These are phyloP conservation scores for Aquilaria sinensis DNA, from an alignment of 345 rosid species.

Conservation along the genomic window DNA sequence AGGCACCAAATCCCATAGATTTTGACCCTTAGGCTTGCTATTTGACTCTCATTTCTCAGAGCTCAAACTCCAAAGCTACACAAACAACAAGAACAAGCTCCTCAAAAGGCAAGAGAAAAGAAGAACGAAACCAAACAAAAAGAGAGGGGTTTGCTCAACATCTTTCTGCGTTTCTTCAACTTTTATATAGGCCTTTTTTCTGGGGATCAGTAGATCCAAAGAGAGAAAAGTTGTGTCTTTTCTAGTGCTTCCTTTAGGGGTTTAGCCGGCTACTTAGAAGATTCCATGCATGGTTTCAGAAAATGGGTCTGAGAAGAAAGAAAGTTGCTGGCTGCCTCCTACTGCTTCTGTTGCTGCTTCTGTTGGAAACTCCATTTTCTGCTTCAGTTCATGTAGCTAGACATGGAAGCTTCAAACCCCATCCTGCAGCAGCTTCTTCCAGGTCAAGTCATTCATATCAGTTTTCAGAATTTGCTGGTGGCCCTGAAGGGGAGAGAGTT, in stretches of 20 bases:
- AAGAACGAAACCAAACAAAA: neutral
- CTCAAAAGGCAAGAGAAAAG: neutral
- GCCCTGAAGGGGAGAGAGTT: constrained; percentile 1
- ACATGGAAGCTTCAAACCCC: constrained; percentile 11
- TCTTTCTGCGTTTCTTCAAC: neutral
- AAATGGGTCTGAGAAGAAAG: constrained; percentile 11
- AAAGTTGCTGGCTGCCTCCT: constrained; percentile 1
- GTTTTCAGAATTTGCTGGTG: neutral
- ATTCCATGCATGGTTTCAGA: constrained; percentile 13
- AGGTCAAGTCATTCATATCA: neutral
- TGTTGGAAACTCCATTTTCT: constrained; percentile 5
- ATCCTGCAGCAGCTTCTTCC: constrained; percentile 4
- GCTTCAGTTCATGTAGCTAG: neutral
- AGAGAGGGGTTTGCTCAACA: neutral
- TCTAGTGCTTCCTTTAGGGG: neutral
- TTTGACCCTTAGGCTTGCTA: neutral
- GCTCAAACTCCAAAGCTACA: constrained; percentile 12
- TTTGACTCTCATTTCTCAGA: constrained; percentile 4
- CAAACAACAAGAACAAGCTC: neutral
- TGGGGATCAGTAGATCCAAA: neutral
- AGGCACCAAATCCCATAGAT: constrained; percentile 15
- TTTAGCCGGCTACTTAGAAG: neutral
- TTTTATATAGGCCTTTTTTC: neutral
- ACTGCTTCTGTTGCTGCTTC: neutral
- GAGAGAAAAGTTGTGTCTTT: constrained; percentile 5